Evolutionary conservation across 1,139 yeast species (phyloP).

Genomic region (Lodderomyces beijingensis): DNA sequence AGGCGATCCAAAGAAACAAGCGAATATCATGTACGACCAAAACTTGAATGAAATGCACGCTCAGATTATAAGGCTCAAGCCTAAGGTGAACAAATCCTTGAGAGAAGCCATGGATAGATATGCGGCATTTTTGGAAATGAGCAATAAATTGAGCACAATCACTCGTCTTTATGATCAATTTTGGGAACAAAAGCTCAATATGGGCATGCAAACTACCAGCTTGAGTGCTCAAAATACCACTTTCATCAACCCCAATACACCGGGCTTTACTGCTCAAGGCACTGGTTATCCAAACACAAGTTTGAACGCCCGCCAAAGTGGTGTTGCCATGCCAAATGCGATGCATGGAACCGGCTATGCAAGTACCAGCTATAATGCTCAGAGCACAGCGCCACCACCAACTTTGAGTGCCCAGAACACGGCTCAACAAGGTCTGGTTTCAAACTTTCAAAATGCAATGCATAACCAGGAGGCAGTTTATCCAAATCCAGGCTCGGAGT

Average conservation of each 20-base stretch:
- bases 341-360: not conserved
- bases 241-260: too few species aligned
- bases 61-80: conserved; percentile 62
- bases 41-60: conserved; percentile 62
- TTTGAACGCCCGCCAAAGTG: too few species aligned
- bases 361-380: conserved; percentile 4
- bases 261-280: too few species aligned
- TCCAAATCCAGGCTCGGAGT: not conserved
- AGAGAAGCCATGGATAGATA: conserved; percentile 62
- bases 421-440: too few species aligned
- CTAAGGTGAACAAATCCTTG: conserved; percentile 67
- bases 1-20: conserved; percentile 43
- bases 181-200: conserved; percentile 61
- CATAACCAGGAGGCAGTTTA: too few species aligned
- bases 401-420: conserved; percentile 2
- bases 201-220: conserved; percentile 39
- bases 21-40: conserved; percentile 57
- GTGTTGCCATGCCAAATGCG: too few species aligned
- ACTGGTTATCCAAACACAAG: conserved; percentile 4
- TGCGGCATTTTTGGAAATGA: conserved; percentile 70
- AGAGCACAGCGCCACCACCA: conserved; percentile 1
- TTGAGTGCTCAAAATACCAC: conserved; percentile 1
- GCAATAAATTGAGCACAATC: conserved; percentile 76
- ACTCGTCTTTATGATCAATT: conserved; percentile 74
- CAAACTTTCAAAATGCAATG: too few species aligned